Evolutionary conservation across 2,329 filamentous ascomycete genomes (phyloP).

Genomic region (Microcyclosporella mali): DNA sequence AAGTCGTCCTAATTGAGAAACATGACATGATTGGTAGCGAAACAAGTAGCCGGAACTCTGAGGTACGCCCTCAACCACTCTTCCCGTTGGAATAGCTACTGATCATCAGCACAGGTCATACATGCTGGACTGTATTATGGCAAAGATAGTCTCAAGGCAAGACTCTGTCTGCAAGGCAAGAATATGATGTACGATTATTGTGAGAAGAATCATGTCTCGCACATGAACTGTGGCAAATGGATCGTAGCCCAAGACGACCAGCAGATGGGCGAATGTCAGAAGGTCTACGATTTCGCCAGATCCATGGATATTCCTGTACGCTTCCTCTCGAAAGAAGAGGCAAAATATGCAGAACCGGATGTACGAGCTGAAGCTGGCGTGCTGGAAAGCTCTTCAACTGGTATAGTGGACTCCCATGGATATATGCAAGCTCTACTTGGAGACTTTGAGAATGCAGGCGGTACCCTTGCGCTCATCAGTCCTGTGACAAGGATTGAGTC

Average conservation of each 20-base stretch:
- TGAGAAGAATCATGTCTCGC: constrained; percentile 57
- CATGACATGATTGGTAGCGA: constrained; percentile 72
- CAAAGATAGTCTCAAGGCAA: constrained; percentile 66
- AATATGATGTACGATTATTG: constrained; percentile 75
- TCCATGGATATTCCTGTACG: constrained; percentile 61
- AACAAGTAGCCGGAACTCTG: constrained; percentile 83
- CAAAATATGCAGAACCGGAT: constrained; percentile 61
- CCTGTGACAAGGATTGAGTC: constrained; percentile 56
- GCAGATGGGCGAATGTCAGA: constrained; percentile 60
- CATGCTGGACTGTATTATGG: constrained; percentile 94
- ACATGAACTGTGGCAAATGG: constrained; percentile 82
- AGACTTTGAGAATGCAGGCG: constrained; percentile 69
- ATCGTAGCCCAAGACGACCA: constrained; percentile 76
- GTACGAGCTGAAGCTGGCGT: constrained; percentile 67
- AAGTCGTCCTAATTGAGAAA: constrained; percentile 74
- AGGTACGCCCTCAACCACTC: constrained; percentile 44
- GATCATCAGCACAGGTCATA: constrained; percentile 59
- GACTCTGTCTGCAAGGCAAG: constrained; percentile 72
- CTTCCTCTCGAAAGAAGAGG: constrained; percentile 61
- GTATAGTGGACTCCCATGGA: constrained; percentile 82
- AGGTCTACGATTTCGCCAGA: constrained; percentile 49
- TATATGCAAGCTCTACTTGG: constrained; percentile 77
- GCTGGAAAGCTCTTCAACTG: constrained; percentile 78
- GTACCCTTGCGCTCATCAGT: constrained; percentile 64
- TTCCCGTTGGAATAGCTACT: constrained; percentile 1